Base-by-base conservation (phyloP, 2,329 filamentous ascomycete species). In the Cercospora sp. region DNA sequence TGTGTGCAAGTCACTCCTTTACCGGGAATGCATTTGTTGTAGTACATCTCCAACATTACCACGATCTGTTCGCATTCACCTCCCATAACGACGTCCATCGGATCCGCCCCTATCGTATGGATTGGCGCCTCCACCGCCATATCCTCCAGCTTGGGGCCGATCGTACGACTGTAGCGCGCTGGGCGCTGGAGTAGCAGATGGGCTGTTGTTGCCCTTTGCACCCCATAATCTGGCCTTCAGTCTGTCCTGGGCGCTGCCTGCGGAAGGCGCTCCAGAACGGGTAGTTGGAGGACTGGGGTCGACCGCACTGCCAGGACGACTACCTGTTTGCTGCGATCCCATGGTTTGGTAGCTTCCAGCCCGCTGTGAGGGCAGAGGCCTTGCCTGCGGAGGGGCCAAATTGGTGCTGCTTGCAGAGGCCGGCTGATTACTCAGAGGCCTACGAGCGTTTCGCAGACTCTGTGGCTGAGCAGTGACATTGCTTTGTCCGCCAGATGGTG, bases 171-270 rank as follows among this genome's bases (percentile, higher is more conserved):
- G 71, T 30, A 66, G 43, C 10, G 63, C 66, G 53, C 66, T 65
- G 43, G 43, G 18, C n/a, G 45, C 66, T 32, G 66, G 66, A 66
- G 59, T 70, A 3, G 70, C 60, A 63, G 69, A 70, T 16, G 68
- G 63, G 43, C 72, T 72, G 8, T 49, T 43, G 32, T 61, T 65
- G 58, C 53, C 26, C 24, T 67, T 68, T 9, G 68, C 75, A 57
- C 77, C 77, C 85, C 93, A 93, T 57, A 97, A 81, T 70, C 92
- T 84, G 75, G 93, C 92, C 77, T 93, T 92, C 74, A 97, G 82
- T 73, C 92, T 85, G 74, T 97, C 92, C 81, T 96, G 92, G 61
- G 93, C 93, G 21, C 89, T 88, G 37, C 84, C 84, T 2, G 80
- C 82, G 18, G 66, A 61, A 21, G 26, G 32, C 61, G 77, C 79